Percentiles rank a stretch among this genome's conserved stretches.
phyloP scores from a whole-genome alignment of 306 rosid species.

The Macrotyloma uniflorum region DNA sequence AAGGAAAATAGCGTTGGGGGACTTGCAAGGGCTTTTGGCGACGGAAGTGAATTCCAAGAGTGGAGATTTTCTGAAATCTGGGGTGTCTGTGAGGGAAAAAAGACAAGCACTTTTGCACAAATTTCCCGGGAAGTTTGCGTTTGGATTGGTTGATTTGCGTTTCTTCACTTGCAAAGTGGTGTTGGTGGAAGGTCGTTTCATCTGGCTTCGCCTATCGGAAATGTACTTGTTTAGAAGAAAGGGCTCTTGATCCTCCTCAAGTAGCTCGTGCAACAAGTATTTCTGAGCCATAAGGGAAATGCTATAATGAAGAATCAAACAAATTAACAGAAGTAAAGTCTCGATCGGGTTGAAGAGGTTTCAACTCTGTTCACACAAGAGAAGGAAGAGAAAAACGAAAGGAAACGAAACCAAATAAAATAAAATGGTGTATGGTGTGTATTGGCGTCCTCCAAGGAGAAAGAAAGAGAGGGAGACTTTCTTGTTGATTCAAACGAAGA shows the following conservation, averaged over 20 bases:
- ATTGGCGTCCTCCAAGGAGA: background rate
- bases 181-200: conserved; percentile 42
- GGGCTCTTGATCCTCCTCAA: conserved; percentile 72
- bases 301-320: background rate
- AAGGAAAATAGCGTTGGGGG: conserved; percentile 71
- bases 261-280: conserved; percentile 59
- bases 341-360: conserved; percentile 39
- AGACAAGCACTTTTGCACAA: conserved; percentile 74
- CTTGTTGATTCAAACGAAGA: conserved; percentile 57
- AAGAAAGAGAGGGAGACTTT: conserved; percentile 44
- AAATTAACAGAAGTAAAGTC: background rate
- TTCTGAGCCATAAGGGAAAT: conserved; percentile 49
- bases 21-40: conserved; percentile 62
- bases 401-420: background rate
- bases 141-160: conserved; percentile 43
- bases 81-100: conserved; percentile 61
- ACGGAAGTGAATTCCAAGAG: conserved; percentile 76
- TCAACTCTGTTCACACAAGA: conserved; percentile 21
- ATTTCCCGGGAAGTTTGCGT: conserved; percentile 32
- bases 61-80: conserved; percentile 72
- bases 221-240: conserved; percentile 61
- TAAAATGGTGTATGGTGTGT: background rate
- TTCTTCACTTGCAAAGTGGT: conserved; percentile 46
- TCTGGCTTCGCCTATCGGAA: conserved; percentile 55
- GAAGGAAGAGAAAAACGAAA: background rate